These are phyloP conservation scores for Purshia tridentata DNA, from an alignment of 306 rosid species.

Conservation along the genomic window DNA sequence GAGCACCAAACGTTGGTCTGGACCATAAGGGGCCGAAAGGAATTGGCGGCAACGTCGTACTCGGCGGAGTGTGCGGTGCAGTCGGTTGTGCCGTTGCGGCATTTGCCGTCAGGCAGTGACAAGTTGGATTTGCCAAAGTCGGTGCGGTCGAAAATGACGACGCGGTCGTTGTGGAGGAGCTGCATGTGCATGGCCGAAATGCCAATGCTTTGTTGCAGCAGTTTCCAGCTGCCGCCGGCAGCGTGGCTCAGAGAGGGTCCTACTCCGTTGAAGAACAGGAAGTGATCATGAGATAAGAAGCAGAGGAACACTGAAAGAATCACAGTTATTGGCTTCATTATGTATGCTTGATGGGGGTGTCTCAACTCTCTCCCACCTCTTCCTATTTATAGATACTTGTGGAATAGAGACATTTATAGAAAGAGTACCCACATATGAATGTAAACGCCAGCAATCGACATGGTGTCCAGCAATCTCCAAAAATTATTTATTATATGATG, in stretches of 20 bases:
- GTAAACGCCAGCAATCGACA: too few relatives aligned
- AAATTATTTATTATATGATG: too few relatives aligned
- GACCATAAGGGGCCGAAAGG: constrained; percentile 51
- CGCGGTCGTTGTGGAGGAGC: constrained; percentile 52
- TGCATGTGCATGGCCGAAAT: constrained; percentile 93
- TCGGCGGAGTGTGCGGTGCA: constrained; percentile 76
- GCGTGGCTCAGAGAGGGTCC: neutral
- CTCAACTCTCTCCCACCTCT: too few relatives aligned
- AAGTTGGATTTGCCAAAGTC: constrained; percentile 66
- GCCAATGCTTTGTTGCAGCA: constrained; percentile 56
- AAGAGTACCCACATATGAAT: too few relatives aligned
- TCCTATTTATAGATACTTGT: too few relatives aligned
- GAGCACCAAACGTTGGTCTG: constrained; percentile 81
- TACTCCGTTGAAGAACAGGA: neutral
- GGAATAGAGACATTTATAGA: too few relatives aligned
- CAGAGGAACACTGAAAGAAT: too few relatives aligned
- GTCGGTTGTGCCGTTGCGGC: constrained; percentile 46
- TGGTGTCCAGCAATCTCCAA: too few relatives aligned
- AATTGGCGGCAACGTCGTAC: constrained; percentile 53
- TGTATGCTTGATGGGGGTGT: too few relatives aligned
- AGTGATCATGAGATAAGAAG: constrained; percentile 1
- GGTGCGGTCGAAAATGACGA: constrained; percentile 67
- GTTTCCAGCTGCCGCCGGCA: constrained; percentile 46
- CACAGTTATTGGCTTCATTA: too few relatives aligned
- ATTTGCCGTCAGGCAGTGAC: constrained; percentile 40